phyloP scores from a whole-genome alignment of 2,329 filamentous ascomycete genomes.

The Apiospora rasikravindrae region DNA sequence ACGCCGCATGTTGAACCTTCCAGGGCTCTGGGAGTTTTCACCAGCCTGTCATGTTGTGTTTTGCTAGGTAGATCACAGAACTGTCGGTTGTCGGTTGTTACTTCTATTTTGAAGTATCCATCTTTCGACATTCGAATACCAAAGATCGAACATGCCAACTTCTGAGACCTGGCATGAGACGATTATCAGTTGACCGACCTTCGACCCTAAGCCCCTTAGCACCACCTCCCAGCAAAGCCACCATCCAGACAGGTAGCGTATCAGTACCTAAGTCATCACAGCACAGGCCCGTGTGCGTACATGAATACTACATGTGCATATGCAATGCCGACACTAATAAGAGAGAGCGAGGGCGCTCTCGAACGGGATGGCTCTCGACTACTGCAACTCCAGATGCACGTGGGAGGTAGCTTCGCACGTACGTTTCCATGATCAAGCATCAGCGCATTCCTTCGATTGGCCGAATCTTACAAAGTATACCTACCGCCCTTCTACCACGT shows the following conservation, averaged over 20 bases:
- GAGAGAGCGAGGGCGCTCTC: background rate
- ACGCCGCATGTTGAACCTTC: background rate
- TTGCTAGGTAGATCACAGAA: background rate
- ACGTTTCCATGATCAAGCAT: background rate
- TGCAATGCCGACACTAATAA: background rate
- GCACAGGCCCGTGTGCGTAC: background rate
- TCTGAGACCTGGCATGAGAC: conserved; percentile 1
- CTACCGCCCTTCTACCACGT: background rate
- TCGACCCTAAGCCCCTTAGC: background rate
- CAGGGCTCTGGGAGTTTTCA: background rate
- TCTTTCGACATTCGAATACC: background rate
- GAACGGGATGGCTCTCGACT: background rate
- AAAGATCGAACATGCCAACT: background rate
- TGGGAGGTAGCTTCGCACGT: background rate
- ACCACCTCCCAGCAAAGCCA: background rate
- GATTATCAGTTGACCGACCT: conserved; percentile 9
- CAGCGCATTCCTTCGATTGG: background rate
- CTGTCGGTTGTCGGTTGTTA: background rate
- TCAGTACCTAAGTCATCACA: conserved; percentile 10
- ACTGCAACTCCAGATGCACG: conserved; percentile 3
- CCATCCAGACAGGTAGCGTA: background rate
- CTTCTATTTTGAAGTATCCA: no score
- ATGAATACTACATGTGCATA: background rate
- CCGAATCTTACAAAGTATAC: background rate
- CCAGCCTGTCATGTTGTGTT: background rate